These are phyloP conservation scores for Ogataea siamensis DNA, from an alignment of 805 yeast genomes.

Conservation along the genomic window DNA sequence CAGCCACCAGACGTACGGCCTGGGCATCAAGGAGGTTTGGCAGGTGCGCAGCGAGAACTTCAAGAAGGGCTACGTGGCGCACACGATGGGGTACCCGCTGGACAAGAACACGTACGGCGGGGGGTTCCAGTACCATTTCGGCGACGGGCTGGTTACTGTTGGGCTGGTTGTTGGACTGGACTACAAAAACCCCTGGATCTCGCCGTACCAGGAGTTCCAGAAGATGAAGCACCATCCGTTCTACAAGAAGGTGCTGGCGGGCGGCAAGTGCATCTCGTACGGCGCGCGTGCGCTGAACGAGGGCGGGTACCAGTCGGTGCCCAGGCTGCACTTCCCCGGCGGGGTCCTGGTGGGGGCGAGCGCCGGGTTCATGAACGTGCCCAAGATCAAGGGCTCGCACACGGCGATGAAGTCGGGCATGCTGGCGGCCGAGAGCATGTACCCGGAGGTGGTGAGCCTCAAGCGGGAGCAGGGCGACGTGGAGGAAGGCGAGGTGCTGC, in stretches of 20 bases:
- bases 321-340: slow-evolving; percentile 90
- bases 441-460: slow-evolving; percentile 43
- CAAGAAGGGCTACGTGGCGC: slow-evolving; percentile 76
- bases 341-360: slow-evolving; percentile 93
- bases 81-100: slow-evolving; percentile 88
- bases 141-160: slow-evolving; percentile 85
- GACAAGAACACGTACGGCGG: slow-evolving; percentile 82
- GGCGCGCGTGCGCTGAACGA: slow-evolving; percentile 97
- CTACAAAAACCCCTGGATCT: slow-evolving; percentile 89
- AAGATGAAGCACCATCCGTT: slow-evolving; percentile 89
- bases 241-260: slow-evolving; percentile 68
- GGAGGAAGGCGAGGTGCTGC: slow-evolving; percentile 32
- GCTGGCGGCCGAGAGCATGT: slow-evolving; percentile 88
- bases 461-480: slow-evolving; percentile 43
- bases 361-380: slow-evolving; percentile 97
- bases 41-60: slow-evolving; percentile 83
- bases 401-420: slow-evolving; percentile 96
- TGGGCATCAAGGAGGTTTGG: slow-evolving; percentile 98
- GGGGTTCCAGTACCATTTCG: slow-evolving; percentile 96
- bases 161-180: slow-evolving; percentile 96
- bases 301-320: slow-evolving; percentile 94
- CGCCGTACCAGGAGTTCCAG: slow-evolving; percentile 96
- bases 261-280: slow-evolving; percentile 90
- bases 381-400: slow-evolving; percentile 96
- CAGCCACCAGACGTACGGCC: slow-evolving; percentile 86